Conservation (phyloP, 1,139 yeast genomes). For the Pneumocystis murina region DNA sequence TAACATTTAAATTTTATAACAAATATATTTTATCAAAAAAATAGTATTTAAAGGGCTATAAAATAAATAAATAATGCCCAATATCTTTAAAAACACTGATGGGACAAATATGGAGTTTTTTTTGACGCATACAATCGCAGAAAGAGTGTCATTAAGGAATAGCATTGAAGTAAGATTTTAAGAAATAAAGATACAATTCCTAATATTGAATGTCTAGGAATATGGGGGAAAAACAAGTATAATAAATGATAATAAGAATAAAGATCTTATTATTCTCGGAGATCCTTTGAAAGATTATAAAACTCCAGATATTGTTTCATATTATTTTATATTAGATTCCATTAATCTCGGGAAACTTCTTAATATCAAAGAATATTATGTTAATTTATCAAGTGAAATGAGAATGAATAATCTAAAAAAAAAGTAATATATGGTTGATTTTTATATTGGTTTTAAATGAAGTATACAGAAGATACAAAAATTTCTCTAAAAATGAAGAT, state of each 20-base stretch:
- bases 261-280: background rate
- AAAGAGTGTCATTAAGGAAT: background rate
- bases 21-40: no score
- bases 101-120: background rate
- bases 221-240: background rate
- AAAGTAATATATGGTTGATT: background rate
- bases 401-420: background rate
- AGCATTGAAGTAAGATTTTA: background rate
- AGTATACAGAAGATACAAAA: background rate
- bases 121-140: background rate
- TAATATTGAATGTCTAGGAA: background rate
- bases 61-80: no score
- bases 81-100: background rate
- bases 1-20: no score
- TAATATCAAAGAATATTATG: background rate
- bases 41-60: no score
- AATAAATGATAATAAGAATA: background rate
- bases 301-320: background rate
- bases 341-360: background rate
- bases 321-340: background rate
- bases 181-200: background rate
- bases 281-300: background rate
- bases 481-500: background rate
- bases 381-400: background rate
- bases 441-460: background rate